A percentile compares a stretch with the other conserved stretches of the same genome.
Conservation (phyloP, 805 yeast genomes). For the Priceomyces medius region DNA sequence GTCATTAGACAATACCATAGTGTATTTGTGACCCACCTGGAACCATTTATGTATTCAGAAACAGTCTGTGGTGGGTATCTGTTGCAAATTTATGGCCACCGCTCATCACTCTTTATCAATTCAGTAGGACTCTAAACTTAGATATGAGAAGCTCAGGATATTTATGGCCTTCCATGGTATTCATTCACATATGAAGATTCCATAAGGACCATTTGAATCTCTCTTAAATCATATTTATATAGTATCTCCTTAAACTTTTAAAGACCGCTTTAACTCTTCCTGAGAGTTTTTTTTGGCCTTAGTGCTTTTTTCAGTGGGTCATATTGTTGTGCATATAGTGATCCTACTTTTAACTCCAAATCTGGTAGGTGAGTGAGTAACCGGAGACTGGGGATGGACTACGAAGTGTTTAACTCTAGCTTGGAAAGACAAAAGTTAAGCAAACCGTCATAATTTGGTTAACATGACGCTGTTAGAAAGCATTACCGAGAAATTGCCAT, state of each 20-base stretch:
- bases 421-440: not conserved
- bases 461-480: constrained; percentile 26
- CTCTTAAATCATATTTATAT: too few relatives aligned
- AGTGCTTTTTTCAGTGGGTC: not conserved
- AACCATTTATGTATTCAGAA: too few relatives aligned
- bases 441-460: not conserved
- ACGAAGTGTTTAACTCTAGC: not conserved
- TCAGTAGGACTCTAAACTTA: not conserved
- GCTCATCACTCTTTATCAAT: not conserved
- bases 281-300: not conserved
- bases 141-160: too few relatives aligned
- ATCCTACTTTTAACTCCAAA: not conserved
- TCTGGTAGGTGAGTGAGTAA: not conserved
- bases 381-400: not conserved
- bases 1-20: not conserved
- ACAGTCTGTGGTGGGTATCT: too few relatives aligned
- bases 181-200: too few relatives aligned
- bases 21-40: not conserved
- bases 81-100: not conserved
- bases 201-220: too few relatives aligned
- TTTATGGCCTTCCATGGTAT: too few relatives aligned
- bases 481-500: constrained; percentile 23
- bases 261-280: not conserved
- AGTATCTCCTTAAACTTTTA: too few relatives aligned
- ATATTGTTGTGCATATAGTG: not conserved